Conservation (phyloP, 192 early-diverging fungal species). For the Powellomyces hirtus region DNA sequence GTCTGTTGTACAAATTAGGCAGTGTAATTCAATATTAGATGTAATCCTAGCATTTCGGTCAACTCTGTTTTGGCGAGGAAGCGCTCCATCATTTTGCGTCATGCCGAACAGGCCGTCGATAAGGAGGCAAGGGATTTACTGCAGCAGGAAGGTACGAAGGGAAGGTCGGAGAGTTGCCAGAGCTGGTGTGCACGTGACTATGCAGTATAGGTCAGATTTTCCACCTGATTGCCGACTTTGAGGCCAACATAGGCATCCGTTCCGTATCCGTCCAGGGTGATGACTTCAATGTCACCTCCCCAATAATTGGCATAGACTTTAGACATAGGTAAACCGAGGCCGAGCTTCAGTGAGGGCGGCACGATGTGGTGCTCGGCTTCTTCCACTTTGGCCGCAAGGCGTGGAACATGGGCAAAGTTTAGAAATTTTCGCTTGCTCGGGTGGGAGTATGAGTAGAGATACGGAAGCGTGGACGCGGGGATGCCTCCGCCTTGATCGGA, state of each 20-base stretch:
- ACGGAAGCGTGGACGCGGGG: constrained; percentile 51
- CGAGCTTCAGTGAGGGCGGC: constrained; percentile 49
- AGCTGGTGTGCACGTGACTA: neutral
- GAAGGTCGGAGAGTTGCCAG: no score
- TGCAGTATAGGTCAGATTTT: constrained; percentile 18
- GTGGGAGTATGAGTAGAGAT: constrained; percentile 82
- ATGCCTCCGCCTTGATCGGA: constrained; percentile 95
- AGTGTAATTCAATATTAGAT: no score
- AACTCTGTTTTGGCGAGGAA: no score
- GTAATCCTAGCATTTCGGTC: no score
- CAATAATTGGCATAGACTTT: constrained; percentile 93
- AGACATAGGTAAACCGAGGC: constrained; percentile 91
- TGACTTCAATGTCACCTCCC: constrained; percentile 81
- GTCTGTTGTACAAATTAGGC: no score
- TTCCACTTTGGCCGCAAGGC: constrained; percentile 74
- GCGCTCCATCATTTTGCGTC: no score
- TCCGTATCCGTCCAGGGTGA: constrained; percentile 84
- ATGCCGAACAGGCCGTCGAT: no score
- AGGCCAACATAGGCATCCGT: constrained; percentile 89
- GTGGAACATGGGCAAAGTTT: constrained; percentile 70
- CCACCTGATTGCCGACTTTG: constrained; percentile 38
- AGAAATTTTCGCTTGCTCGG: constrained; percentile 54
- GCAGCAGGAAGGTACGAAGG: no score
- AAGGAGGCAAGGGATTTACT: no score
- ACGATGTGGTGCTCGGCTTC: constrained; percentile 46